Evolutionary conservation across 768 basidiomycete genomes (phyloP), one percentile per base, ranked within the genome.

Genomic region (Boletus edulis): DNA sequence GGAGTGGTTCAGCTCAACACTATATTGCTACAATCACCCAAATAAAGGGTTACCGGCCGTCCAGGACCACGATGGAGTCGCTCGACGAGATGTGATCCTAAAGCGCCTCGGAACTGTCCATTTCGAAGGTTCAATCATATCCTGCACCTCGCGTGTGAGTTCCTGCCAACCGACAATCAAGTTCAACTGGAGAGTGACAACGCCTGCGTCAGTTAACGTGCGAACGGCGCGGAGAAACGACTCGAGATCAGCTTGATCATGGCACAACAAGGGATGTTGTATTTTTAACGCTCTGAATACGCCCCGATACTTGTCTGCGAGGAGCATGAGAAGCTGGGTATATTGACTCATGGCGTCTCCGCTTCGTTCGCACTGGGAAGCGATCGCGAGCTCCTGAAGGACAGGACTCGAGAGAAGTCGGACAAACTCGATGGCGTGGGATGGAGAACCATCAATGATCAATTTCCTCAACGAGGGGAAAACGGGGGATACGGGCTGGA

Each of bases 381-480:
- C 15, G 8, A 65, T 62, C 10, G 20, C n/a, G 51, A 65, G 35
- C 38, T 67, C 62, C 44, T 49, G 50, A 11, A 65, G 51, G 20
- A 37, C 37, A n/a, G 52, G 50, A 27, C 64, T 65, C 4, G 65
- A 58, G 32, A 62, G 63, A 6, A 59, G 22, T 24, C 41, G 66
- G 24, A 66, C 18, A 24, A 67, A 65, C 12, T 65, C 60, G 42
- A 65, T 54, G 15, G 54, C 55, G 20, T 67, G 62, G 11, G 65
- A 52, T 37, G 59, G 56, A 8, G 55, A 57, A 7, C 57, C 64
- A 46, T 64, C 65, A 8, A 62, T 56, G 7, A 59, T 56, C 42
- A 66, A 41, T 54, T 62, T 66, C 46, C 42, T 56, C 29, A 67
- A 35, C 5, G 47, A 67, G 8, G 65, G 60, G 22, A 66, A 67